These are phyloP conservation scores for Beauveria varroae DNA, from an alignment of 2,329 filamentous ascomycete genomes.

Conservation along the genomic window DNA sequence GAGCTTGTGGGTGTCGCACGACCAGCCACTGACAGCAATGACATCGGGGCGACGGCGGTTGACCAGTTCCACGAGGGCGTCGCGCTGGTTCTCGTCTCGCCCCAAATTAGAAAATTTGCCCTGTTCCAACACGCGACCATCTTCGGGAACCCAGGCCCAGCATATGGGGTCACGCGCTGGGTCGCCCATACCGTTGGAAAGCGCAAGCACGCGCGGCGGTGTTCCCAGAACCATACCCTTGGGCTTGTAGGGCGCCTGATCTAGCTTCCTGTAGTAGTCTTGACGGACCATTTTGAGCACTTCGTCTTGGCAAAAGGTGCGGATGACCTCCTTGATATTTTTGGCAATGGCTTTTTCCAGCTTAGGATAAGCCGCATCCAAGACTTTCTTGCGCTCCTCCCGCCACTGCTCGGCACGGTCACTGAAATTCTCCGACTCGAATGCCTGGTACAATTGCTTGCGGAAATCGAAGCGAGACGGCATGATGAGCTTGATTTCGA, in stretches of 20 bases:
- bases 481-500: slow-evolving; percentile 76
- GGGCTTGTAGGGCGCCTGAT: slow-evolving; percentile 93
- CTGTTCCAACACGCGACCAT: slow-evolving; percentile 80
- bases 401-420: slow-evolving; percentile 96
- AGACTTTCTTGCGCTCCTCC: slow-evolving; percentile 71
- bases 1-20: slow-evolving; percentile 76
- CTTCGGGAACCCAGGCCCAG: slow-evolving; percentile 91
- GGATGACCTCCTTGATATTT: slow-evolving; percentile 89
- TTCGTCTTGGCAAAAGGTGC: slow-evolving; percentile 88
- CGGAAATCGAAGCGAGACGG: slow-evolving; percentile 70
- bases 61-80: slow-evolving; percentile 70
- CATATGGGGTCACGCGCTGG: slow-evolving; percentile 68
- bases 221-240: slow-evolving; percentile 88
- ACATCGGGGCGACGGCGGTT: slow-evolving; percentile 80
- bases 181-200: slow-evolving; percentile 80
- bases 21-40: slow-evolving; percentile 81
- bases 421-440: slow-evolving; percentile 92
- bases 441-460: slow-evolving; percentile 69
- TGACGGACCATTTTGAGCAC: slow-evolving; percentile 83
- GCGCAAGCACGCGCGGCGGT: slow-evolving; percentile 73
- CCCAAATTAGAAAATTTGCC: slow-evolving; percentile 78
- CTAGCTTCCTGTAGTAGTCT: slow-evolving; percentile 80
- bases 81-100: slow-evolving; percentile 57
- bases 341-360: slow-evolving; percentile 79
- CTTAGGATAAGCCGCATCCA: slow-evolving; percentile 74